Base-by-base conservation (phyloP, 805 yeast species). In the Candida schatavii region DNA sequence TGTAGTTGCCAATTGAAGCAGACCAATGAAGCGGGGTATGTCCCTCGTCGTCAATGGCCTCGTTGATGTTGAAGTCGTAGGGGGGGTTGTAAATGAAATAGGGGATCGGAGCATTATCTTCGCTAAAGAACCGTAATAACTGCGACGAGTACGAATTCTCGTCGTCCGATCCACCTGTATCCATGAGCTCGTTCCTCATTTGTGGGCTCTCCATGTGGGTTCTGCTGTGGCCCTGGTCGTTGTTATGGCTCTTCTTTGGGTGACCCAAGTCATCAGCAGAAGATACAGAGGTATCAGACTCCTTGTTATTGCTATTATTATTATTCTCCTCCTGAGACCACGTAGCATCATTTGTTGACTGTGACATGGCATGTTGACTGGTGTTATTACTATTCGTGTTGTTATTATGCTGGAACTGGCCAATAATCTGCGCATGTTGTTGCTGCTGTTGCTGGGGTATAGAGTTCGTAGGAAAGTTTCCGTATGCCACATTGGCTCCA, bases 1-100 rank as follows among this genome's bases (percentile, higher is more conserved):
- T 77, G 26, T 84, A 64, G 57, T 83, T 87, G 3, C 98, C 99
- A 78, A 93, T 88, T 1, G 98, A 85, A 46, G 97, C 88, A 0
- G 98, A 96, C 97, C 98, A 93, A 63, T 93, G 99, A 51, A 93
- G 81, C 2, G 96, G 85, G 0, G 97, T 86, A 57, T 93, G 95
- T 1, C 96, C 95, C 56, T 93, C 97, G 44, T 87, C 90, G 59
- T 93, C 99, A 20, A 93, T 87, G 3, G 88, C 81, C 40, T 85
- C 87, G 57, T 81, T 66, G 46, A 86, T 75, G 49, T 85, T 79
- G 52, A 85, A 82, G 41, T 77, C 83, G 19, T 74, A 70, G 2
- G 85, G 81, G 0, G 88, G 83, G 49, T 79, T 72, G 29, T 75
- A 66, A 13, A 87, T 66, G 54, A 85, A 81, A 19, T 75, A 78